Evolutionary conservation across 108 stramenopile genomes (phyloP).

Genomic region (Skeletonema grethae): DNA sequence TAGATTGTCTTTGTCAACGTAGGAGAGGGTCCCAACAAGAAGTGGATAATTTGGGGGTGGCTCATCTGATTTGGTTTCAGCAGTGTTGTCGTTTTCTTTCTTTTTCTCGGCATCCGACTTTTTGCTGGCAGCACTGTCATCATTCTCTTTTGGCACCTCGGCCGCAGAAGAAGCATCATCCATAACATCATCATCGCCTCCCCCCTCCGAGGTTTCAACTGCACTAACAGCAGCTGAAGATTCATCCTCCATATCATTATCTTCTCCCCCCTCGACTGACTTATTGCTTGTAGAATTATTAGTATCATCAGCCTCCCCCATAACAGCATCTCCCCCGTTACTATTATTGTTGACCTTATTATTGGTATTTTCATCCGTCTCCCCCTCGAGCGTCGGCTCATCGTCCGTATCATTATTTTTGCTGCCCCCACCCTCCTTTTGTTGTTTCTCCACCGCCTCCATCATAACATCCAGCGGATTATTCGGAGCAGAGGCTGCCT

Average conservation of each 20-base stretch:
- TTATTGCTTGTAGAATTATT: not conserved
- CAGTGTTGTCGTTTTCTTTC: not conserved
- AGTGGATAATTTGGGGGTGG: not conserved
- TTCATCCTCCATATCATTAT: not conserved
- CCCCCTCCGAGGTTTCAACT: not conserved
- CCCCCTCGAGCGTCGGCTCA: not conserved
- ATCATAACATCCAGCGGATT: conserved; percentile 1
- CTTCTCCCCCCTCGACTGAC: not conserved
- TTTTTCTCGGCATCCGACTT: not conserved
- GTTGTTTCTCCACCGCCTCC: not conserved
- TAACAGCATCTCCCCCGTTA: not conserved
- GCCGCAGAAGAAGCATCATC: conserved; percentile 13
- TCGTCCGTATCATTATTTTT: too few species aligned
- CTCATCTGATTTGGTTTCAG: not conserved
- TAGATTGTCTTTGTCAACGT: conserved; percentile 54
- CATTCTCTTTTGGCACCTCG: not conserved
- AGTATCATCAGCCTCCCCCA: not conserved
- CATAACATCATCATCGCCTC: conserved; percentile 9
- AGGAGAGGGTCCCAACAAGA: conserved; percentile 72
- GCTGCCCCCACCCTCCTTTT: not conserved
- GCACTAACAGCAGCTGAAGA: not conserved
- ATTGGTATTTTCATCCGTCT: not conserved
- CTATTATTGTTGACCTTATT: not conserved
- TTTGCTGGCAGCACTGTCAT: not conserved
- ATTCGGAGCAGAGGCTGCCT: not conserved